Percentiles rank a stretch among this genome's conserved stretches.
phyloP scores from a whole-genome alignment of 2,329 filamentous ascomycete species.

The Scopulariopsis brevicaulis region DNA sequence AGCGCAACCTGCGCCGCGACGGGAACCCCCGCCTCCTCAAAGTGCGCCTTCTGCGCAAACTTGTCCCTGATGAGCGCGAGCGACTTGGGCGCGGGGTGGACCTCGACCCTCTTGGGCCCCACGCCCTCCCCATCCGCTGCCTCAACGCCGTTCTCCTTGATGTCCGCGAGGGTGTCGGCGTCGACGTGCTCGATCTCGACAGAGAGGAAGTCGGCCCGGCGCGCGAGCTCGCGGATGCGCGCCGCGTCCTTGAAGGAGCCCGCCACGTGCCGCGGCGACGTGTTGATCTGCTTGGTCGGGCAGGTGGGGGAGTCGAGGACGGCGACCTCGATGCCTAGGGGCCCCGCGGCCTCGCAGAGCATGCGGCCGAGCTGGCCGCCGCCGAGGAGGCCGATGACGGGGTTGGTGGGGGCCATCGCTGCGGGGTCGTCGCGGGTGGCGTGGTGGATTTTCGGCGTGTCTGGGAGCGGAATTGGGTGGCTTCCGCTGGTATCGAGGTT shows the following conservation, averaged over 20 bases:
- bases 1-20: constrained; percentile 62
- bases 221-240: constrained; percentile 70
- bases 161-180: constrained; percentile 78
- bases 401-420: constrained; percentile 16
- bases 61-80: constrained; percentile 90
- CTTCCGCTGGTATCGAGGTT: neutral
- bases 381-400: constrained; percentile 41
- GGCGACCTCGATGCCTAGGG: constrained; percentile 65
- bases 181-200: constrained; percentile 95
- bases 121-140: constrained; percentile 30
- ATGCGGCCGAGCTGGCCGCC: constrained; percentile 80
- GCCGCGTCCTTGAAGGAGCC: constrained; percentile 81
- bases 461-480: neutral
- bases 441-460: neutral
- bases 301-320: constrained; percentile 67
- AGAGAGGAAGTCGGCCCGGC: constrained; percentile 68
- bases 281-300: constrained; percentile 78
- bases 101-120: constrained; percentile 37
- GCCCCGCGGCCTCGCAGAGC: constrained; percentile 75
- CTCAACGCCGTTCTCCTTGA: constrained; percentile 53
- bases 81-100: constrained; percentile 78
- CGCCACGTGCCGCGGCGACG: constrained; percentile 60
- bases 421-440: neutral
- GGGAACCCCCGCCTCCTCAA: constrained; percentile 55
- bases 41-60: constrained; percentile 76